These are phyloP conservation scores for Acacia concinna DNA, from an alignment of 331 rosid species.

Conservation along the genomic window DNA sequence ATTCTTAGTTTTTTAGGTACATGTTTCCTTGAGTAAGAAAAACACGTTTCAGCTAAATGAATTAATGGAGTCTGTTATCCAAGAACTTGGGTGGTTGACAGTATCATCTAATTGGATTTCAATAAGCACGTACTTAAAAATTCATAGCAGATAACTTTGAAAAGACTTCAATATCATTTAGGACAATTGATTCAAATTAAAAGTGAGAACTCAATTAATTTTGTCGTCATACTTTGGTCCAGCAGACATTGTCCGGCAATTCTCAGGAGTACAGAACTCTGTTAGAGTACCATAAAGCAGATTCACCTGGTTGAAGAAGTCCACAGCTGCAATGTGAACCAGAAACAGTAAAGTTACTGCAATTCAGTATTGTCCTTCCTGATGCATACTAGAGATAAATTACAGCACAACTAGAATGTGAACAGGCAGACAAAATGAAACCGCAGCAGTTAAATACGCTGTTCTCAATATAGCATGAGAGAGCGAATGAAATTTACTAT, in stretches of 20 bases:
- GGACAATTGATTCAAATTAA: background rate
- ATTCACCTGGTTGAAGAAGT: slow-evolving; percentile 99
- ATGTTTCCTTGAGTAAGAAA: slow-evolving; percentile 9
- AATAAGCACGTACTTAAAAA: background rate
- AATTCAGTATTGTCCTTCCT: slow-evolving; percentile 35
- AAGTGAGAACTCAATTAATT: slow-evolving; percentile 21
- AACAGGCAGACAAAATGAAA: slow-evolving; percentile 17
- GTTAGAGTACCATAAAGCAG: slow-evolving; percentile 98
- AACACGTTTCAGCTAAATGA: slow-evolving; percentile 10
- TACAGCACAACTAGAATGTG: slow-evolving; percentile 14
- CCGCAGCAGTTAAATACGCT: slow-evolving; percentile 20
- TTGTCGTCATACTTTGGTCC: slow-evolving; percentile 93
- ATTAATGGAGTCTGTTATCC: slow-evolving; percentile 1
- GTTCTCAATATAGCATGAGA: slow-evolving; percentile 34
- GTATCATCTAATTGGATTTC: slow-evolving; percentile 17
- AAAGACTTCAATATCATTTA: background rate
- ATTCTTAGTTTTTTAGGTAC: background rate
- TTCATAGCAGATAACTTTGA: background rate
- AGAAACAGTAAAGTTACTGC: slow-evolving; percentile 27
- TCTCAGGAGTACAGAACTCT: slow-evolving; percentile 95
- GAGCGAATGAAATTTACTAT: slow-evolving; percentile 59
- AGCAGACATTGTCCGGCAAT: slow-evolving; percentile 98
- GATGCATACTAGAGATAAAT: slow-evolving; percentile 17
- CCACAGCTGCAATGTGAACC: slow-evolving; percentile 75
- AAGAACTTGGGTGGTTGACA: slow-evolving; percentile 24